Percentiles rank a stretch among this genome's conserved stretches.
Evolutionary conservation across 2,329 filamentous ascomycete species (phyloP).

Genomic region (Pseudogymnoascus sp.): DNA sequence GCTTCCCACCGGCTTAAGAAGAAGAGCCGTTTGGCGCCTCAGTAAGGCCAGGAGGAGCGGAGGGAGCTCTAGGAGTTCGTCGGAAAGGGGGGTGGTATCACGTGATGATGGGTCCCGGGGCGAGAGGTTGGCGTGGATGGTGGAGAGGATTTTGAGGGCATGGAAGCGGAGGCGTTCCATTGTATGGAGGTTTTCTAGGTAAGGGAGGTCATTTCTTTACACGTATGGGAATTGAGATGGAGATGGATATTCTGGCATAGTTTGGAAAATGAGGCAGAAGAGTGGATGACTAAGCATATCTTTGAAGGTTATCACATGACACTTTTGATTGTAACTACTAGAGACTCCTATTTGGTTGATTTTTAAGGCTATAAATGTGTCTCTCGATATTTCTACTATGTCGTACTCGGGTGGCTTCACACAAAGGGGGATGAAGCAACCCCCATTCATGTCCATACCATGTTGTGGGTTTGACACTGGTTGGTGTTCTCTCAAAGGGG

Average conservation of each 20-base stretch:
- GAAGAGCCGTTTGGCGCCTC: not conserved
- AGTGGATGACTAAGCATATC: not conserved
- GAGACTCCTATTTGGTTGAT: not conserved
- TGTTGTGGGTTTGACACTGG: not conserved
- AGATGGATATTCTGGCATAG: not conserved
- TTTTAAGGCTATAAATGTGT: not conserved
- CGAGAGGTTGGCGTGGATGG: not conserved
- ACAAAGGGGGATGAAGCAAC: not conserved
- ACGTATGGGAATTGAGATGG: not conserved
- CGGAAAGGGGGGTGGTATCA: not conserved
- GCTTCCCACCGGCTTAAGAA: not conserved
- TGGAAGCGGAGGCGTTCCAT: not conserved
- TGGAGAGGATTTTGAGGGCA: not conserved
- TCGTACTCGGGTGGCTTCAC: not conserved
- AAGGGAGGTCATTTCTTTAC: not conserved
- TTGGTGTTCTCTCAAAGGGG: not conserved
- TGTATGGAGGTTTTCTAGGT: not conserved
- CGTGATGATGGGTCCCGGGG: not conserved
- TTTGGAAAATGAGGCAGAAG: slow-evolving; percentile 1
- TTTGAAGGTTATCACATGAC: not conserved
- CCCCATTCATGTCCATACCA: not conserved
- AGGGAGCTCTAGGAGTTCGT: not conserved
- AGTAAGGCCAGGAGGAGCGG: not conserved
- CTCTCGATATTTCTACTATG: not conserved
- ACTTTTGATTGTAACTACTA: not conserved